A percentile compares a stretch with the other conserved stretches of the same genome.
Evolutionary conservation across 495 filamentous ascomycete species (phyloP).

Genomic region (Apiosordaria backusii): DNA sequence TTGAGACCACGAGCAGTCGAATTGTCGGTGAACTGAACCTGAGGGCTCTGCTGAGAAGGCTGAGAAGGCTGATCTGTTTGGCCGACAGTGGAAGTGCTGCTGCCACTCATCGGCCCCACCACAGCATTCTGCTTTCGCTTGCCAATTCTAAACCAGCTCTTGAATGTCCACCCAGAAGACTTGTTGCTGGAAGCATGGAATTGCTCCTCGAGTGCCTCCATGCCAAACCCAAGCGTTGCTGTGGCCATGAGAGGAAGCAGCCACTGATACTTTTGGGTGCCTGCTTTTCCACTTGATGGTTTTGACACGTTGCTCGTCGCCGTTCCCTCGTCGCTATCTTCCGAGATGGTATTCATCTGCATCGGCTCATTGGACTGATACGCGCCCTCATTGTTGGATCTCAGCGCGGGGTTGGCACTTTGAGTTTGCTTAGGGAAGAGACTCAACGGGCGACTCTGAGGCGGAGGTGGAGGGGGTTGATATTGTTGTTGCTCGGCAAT

Average conservation of each 20-base stretch:
- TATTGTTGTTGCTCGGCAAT: background rate
- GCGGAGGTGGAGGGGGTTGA: background rate
- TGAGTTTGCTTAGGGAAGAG: background rate
- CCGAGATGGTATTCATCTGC: conserved; percentile 2
- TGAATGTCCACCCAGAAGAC: conserved; percentile 11
- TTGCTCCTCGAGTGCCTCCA: conserved; percentile 12
- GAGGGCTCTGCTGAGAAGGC: background rate
- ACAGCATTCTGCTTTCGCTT: background rate
- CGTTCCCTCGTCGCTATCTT: background rate
- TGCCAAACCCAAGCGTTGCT: conserved; percentile 13
- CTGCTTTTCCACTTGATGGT: background rate
- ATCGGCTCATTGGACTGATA: conserved; percentile 14
- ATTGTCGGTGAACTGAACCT: background rate
- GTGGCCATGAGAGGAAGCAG: conserved; percentile 15
- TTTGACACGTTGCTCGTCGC: background rate
- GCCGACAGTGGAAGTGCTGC: background rate
- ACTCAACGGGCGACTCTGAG: background rate
- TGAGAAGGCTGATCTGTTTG: background rate
- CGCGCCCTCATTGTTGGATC: background rate
- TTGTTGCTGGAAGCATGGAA: conserved; percentile 2
- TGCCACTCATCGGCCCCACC: background rate
- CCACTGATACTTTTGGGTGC: conserved; percentile 16
- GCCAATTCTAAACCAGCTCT: conserved; percentile 6
- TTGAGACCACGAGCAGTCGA: background rate
- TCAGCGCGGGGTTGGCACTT: background rate